Evolutionary conservation across 108 stramenopile genomes (phyloP).

Genomic region (Mediolabrus comicus): DNA sequence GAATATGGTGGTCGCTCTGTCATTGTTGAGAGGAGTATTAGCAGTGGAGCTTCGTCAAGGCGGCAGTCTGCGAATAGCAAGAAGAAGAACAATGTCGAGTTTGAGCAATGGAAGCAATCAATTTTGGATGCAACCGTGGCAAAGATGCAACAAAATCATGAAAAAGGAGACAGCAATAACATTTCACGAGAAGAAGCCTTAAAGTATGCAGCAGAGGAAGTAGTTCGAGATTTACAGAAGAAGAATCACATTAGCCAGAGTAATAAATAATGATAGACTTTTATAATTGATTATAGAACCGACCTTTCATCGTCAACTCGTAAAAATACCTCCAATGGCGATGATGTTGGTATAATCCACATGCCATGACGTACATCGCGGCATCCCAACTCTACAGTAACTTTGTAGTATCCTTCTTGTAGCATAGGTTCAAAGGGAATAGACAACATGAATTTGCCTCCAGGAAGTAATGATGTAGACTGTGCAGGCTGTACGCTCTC

Average conservation of each 20-base stretch:
- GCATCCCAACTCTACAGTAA: constrained; percentile 8
- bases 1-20: not conserved
- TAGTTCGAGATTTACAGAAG: constrained; percentile 6
- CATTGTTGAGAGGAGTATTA: not conserved
- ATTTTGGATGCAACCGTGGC: constrained; percentile 10
- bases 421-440: constrained; percentile 22
- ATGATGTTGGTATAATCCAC: constrained; percentile 15
- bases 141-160: not conserved
- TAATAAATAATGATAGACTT: not conserved
- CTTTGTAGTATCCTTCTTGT: constrained; percentile 16
- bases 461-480: constrained; percentile 7
- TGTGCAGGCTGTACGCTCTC: not conserved
- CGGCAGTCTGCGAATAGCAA: not conserved
- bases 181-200: constrained; percentile 9
- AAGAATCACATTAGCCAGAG: not conserved
- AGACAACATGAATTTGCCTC: constrained; percentile 17
- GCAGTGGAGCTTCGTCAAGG: not conserved
- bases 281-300: not conserved
- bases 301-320: constrained; percentile 4
- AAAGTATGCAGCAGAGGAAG: constrained; percentile 19
- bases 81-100: not conserved
- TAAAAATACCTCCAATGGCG: not conserved
- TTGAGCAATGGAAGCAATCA: constrained; percentile 25
- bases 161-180: not conserved
- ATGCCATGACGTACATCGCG: constrained; percentile 24